Conservation (phyloP, 495 filamentous ascomycete genomes). For the Choiromyces venosus region DNA sequence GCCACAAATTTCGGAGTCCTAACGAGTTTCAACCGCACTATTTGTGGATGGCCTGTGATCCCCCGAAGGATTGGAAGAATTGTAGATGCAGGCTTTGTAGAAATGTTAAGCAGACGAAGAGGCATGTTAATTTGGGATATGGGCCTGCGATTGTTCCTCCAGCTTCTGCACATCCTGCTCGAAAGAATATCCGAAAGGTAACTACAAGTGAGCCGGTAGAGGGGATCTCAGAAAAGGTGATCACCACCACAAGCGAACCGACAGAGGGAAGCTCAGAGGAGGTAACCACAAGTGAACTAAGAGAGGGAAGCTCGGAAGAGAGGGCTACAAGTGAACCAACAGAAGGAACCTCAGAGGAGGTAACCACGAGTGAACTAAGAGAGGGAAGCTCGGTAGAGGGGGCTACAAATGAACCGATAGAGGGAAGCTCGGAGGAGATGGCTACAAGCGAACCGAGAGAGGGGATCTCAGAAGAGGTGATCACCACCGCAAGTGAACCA, state of each 20-base stretch:
- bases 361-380: background rate
- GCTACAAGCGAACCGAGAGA: background rate
- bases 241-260: background rate
- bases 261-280: background rate
- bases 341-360: background rate
- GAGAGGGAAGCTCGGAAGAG: background rate
- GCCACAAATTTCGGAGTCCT: slow-evolving; percentile 55
- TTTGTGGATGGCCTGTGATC: background rate
- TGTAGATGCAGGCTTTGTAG: background rate
- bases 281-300: background rate
- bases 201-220: background rate
- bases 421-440: background rate
- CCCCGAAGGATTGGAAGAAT: background rate
- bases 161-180: no score
- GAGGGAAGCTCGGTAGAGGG: background rate
- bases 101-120: background rate
- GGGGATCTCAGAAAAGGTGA: background rate
- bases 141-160: no score
- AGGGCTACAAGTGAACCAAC: background rate
- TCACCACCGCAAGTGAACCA: no score
- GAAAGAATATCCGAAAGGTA: background rate
- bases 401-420: background rate
- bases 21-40: slow-evolving; percentile 56
- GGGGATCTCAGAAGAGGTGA: no score
- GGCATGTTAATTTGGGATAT: no score